These are phyloP conservation scores for Magnolia sinica DNA, from an alignment of 164 flowering plant species.

Conservation along the genomic window DNA sequence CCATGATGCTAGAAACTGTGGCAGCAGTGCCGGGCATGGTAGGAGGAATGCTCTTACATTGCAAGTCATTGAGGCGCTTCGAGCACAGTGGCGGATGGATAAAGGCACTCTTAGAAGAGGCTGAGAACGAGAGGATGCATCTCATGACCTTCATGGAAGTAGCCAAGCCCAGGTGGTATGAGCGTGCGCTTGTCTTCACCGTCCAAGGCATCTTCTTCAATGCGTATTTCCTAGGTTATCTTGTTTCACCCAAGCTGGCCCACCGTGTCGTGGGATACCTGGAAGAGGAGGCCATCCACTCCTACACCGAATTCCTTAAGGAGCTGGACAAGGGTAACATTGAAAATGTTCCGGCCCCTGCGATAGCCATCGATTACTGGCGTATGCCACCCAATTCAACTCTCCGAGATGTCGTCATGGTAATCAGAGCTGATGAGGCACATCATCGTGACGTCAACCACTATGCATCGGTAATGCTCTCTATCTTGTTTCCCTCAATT, in stretches of 20 bases:
- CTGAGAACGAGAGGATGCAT: constrained; percentile 81
- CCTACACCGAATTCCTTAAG: constrained; percentile 69
- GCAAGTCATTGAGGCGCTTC: constrained; percentile 56
- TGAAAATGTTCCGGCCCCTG: constrained; percentile 69
- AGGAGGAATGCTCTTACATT: constrained; percentile 70
- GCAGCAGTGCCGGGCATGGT: constrained; percentile 89
- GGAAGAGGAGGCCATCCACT: constrained; percentile 76
- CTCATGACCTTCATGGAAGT: constrained; percentile 86
- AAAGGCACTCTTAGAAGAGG: constrained; percentile 66
- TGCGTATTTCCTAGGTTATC: constrained; percentile 58
- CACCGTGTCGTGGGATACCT: constrained; percentile 72
- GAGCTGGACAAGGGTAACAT: constrained; percentile 66
- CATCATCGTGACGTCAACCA: constrained; percentile 77
- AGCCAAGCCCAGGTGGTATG: constrained; percentile 67
- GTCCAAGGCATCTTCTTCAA: constrained; percentile 78
- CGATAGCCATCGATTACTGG: constrained; percentile 81
- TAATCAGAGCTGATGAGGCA: constrained; percentile 70
- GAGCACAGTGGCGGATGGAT: constrained; percentile 86
- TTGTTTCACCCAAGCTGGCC: constrained; percentile 58
- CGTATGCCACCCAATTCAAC: constrained; percentile 47
- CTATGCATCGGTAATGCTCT: constrained; percentile 54
- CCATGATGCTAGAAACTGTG: constrained; percentile 82
- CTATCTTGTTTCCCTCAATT: neutral
- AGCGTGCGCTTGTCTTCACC: constrained; percentile 56
- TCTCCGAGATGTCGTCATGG: constrained; percentile 59